Percentiles rank a stretch among this genome's conserved stretches.
Evolutionary conservation across 2,329 filamentous ascomycete genomes (phyloP).

Genomic region (Dothiorella sarmentorum): DNA sequence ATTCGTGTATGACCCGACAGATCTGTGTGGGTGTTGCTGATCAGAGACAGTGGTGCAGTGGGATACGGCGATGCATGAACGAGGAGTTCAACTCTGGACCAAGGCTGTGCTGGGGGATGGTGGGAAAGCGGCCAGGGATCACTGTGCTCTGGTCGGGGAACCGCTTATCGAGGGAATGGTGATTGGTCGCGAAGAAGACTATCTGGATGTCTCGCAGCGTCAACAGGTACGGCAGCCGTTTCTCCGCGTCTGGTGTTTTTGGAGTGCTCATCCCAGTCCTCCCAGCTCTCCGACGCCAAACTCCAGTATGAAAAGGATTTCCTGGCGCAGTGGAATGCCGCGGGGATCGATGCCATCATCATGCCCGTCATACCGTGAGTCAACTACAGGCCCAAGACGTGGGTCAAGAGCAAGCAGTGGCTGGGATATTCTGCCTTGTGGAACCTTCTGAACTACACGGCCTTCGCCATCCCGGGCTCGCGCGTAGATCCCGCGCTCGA

Average conservation of each 20-base stretch:
- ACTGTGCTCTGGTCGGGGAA: conserved; percentile 22
- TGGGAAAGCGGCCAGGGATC: conserved; percentile 18
- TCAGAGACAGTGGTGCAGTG: conserved; percentile 24
- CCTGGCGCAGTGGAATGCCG: conserved; percentile 19
- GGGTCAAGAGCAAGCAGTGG: conserved; percentile 26
- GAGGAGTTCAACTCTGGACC: conserved; percentile 21
- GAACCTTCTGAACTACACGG: conserved; percentile 27
- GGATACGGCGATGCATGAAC: conserved; percentile 20
- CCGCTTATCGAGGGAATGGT: conserved; percentile 25
- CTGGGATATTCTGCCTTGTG: conserved; percentile 32
- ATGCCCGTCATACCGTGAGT: conserved; percentile 23
- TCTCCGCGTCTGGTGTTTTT: no score
- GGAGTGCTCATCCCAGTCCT: neutral
- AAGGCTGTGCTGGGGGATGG: conserved; percentile 23
- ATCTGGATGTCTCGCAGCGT: conserved; percentile 19
- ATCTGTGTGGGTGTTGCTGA: no score
- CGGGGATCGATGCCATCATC: conserved; percentile 20
- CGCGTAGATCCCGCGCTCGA: conserved; percentile 14
- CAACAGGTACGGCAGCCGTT: conserved; percentile 16
- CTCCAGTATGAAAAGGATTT: conserved; percentile 16
- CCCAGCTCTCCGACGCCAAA: conserved; percentile 17
- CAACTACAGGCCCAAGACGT: conserved; percentile 21
- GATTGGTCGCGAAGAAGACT: conserved; percentile 21
- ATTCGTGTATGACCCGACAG: no score
- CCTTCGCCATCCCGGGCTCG: conserved; percentile 16